phyloP scores from a whole-genome alignment of 306 rosid genomes.

The Hippophae gyantsensis region DNA sequence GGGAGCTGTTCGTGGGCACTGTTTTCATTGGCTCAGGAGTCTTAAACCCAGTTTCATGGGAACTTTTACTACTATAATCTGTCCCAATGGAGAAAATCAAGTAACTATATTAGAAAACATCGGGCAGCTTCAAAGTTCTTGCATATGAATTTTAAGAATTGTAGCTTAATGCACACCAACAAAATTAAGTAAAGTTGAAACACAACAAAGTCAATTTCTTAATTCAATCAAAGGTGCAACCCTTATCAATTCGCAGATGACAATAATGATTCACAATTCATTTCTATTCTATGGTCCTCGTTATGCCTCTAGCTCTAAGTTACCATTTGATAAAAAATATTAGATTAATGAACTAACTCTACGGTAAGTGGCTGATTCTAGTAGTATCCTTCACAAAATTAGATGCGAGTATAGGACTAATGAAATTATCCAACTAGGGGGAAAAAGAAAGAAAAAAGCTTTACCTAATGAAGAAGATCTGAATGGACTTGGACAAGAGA shows the following conservation, averaged over 20 bases:
- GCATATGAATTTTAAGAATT: background rate
- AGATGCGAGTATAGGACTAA: no score
- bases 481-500: constrained; percentile 34
- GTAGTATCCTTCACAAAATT: no score
- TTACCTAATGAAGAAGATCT: constrained; percentile 47
- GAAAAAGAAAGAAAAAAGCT: background rate
- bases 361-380: no score
- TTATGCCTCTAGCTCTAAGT: background rate
- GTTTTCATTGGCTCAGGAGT: constrained; percentile 45
- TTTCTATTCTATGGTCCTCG: no score
- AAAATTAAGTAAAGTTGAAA: background rate
- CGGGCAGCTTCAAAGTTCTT: background rate
- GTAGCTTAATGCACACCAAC: background rate
- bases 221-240: no score
- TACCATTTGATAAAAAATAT: background rate
- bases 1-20: constrained; percentile 57
- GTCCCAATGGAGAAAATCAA: constrained; percentile 24
- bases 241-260: no score
- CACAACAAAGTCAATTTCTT: no score
- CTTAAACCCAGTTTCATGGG: constrained; percentile 30
- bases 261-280: no score
- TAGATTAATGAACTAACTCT: background rate
- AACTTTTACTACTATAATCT: constrained; percentile 39
- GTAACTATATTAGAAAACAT: background rate
- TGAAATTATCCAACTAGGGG: background rate